Conservation (phyloP, 768 basidiomycete genomes). For the Cystofilobasidium macerans region DNA sequence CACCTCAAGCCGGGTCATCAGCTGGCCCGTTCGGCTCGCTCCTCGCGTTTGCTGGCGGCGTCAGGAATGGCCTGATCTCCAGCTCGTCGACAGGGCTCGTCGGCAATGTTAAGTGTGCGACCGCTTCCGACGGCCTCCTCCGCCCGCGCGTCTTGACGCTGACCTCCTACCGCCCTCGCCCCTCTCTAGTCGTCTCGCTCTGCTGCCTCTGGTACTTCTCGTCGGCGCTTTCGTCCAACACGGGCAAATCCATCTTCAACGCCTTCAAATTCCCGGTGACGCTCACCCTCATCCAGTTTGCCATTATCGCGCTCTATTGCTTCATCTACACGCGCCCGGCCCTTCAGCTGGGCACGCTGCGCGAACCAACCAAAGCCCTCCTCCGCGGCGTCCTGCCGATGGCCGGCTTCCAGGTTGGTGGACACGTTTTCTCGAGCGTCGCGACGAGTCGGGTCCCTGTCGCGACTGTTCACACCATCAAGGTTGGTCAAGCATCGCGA, state of each 20-base stretch:
- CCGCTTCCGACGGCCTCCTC: too few species aligned
- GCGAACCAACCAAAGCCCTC: constrained; percentile 61
- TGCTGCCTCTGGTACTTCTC: constrained; percentile 88
- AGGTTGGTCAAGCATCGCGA: constrained; percentile 99
- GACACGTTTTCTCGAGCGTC: constrained; percentile 95
- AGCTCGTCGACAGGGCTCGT: background rate
- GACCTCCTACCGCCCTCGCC: background rate
- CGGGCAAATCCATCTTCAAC: constrained; percentile 86
- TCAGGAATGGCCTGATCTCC: background rate
- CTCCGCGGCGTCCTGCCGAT: constrained; percentile 75
- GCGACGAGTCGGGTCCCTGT: constrained; percentile 94
- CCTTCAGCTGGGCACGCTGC: constrained; percentile 44
- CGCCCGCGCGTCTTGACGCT: background rate
- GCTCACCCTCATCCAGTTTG: constrained; percentile 94
- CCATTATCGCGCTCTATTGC: constrained; percentile 80
- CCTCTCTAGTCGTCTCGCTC: constrained; percentile 54
- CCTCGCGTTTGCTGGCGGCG: background rate
- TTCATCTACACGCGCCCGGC: constrained; percentile 57
- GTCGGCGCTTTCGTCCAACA: constrained; percentile 89
- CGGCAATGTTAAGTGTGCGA: constrained; percentile 5
- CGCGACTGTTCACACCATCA: constrained; percentile 97
- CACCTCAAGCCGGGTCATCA: background rate
- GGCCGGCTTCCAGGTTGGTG: constrained; percentile 95
- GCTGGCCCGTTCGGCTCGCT: background rate
- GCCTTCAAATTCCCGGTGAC: constrained; percentile 84